Percentiles rank a stretch among this genome's conserved stretches.
These are phyloP conservation scores for Wallacemonas rigidus DNA, from an alignment of 208 protist genomes.

Conservation along the genomic window DNA sequence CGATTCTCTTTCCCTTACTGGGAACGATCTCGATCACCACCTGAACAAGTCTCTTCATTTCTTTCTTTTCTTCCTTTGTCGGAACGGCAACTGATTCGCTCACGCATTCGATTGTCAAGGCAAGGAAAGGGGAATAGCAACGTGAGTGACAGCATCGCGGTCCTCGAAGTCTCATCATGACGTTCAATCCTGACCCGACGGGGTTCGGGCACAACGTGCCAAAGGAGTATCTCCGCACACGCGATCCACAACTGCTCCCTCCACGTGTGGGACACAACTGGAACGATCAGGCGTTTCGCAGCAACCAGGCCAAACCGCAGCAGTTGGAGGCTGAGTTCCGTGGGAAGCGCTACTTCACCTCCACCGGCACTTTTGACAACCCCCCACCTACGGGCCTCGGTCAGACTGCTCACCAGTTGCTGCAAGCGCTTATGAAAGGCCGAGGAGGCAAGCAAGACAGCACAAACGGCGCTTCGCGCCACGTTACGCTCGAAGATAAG, in stretches of 20 bases:
- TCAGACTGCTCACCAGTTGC: conserved; percentile 72
- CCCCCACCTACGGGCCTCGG: conserved; percentile 48
- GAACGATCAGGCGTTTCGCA: conserved; percentile 86
- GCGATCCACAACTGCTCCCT: conserved; percentile 74
- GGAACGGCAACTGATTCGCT: too few relatives aligned
- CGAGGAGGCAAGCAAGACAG: not conserved
- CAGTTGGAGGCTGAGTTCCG: conserved; percentile 84
- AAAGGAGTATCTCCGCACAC: conserved; percentile 76
- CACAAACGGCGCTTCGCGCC: conserved; percentile 24
- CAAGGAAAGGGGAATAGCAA: too few relatives aligned
- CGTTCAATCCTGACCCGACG: conserved; percentile 11
- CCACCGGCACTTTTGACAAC: conserved; percentile 51
- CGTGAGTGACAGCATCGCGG: too few relatives aligned
- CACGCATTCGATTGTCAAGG: too few relatives aligned
- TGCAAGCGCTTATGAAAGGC: conserved; percentile 44
- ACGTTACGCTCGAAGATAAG: conserved; percentile 91
- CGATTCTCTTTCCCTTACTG: too few relatives aligned
- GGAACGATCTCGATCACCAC: too few relatives aligned
- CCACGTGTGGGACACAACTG: conserved; percentile 89
- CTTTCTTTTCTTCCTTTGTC: too few relatives aligned
- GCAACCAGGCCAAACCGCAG: conserved; percentile 78
- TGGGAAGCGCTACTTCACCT: conserved; percentile 61
- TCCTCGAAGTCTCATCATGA: not conserved
- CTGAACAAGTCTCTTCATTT: too few relatives aligned
- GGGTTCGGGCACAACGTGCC: conserved; percentile 50